Base-by-base conservation (phyloP, 345 rosid genomes). In the Odontarrhena argentea region DNA sequence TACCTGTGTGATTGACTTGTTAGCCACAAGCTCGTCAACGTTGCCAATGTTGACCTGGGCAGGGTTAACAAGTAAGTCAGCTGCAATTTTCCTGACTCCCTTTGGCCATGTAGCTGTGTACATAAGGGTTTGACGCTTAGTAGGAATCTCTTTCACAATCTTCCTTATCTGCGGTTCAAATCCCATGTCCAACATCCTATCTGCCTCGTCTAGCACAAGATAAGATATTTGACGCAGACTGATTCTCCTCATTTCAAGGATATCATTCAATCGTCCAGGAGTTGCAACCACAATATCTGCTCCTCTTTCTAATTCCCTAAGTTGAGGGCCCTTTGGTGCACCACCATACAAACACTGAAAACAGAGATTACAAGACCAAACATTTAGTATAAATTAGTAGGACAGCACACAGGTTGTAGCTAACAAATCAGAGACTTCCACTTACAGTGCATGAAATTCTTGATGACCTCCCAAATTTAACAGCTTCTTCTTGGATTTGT, bases 181-280 rank as follows among this genome's bases (percentile, higher is more conserved):
- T 40, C 99, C 99, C 99, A 94, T 94, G 79, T 94, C 99, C 74
- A 91, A 76, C 99, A 94, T 94, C 55, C 96, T 89, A 81, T 94
- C 99, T 69, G 99, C 99, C 81, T 94, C 99, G 68, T 94, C 97
- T 9, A 91, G 80, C 74, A 94, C 99, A 65, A 94, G 97, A 79
- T 91, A 91, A 34, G 96, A 88, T 54, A 94, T 82, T 71, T 94
- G 99, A 58, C 68, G 69, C 44, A 94, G 91, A 83, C 91, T 88
- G 61, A 94, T 75, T 74, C 86, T 91, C 84, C 82, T 87, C 99
- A 91, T 94, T 74, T 94, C 97, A 37, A 94, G 92, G 70, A 91
- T 91, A 78, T 94, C 99, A 77, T 94, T 94, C 82, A 94, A 77
- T 12, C 99, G 84, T 51, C 99, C 97, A 69, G 99, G 99, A 69